These are phyloP conservation scores for Onygena corvina DNA, from an alignment of 2,329 filamentous ascomycete genomes.

Conservation along the genomic window DNA sequence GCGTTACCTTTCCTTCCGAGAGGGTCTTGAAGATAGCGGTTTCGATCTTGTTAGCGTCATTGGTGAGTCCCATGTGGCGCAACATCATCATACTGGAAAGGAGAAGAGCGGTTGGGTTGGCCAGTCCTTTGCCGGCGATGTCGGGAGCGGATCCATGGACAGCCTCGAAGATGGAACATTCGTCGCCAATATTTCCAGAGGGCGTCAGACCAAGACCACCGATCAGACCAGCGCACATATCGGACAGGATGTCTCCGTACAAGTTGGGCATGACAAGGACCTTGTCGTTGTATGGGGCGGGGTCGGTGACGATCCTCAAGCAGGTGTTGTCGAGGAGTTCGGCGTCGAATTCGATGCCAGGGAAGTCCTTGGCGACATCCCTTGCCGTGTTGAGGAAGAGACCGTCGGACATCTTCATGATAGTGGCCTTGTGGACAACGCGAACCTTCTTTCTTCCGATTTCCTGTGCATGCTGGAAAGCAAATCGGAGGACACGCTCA, in stretches of 20 bases:
- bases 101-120: conserved; percentile 92
- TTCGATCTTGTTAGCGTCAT: conserved; percentile 80
- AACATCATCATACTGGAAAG: conserved; percentile 99
- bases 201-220: conserved; percentile 94
- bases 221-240: conserved; percentile 98
- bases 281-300: conserved; percentile 95
- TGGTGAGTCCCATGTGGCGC: conserved; percentile 86
- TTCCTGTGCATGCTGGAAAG: conserved; percentile 93
- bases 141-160: conserved; percentile 96
- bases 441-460: conserved; percentile 94
- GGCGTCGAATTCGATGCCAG: conserved; percentile 87
- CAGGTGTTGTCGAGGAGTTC: conserved; percentile 99
- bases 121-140: conserved; percentile 88
- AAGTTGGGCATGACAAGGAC: conserved; percentile 95
- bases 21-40: conserved; percentile 90
- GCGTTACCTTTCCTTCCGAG: conserved; percentile 73
- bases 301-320: conserved; percentile 96
- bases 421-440: conserved; percentile 98
- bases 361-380: conserved; percentile 88
- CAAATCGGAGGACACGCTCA: conserved; percentile 90
- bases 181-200: conserved; percentile 96
- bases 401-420: conserved; percentile 99
- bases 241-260: conserved; percentile 98
- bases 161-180: conserved; percentile 99
- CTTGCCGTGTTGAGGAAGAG: conserved; percentile 84